Evolutionary conservation across 805 yeast species (phyloP).

Genomic region (Martiniozyma abietophila): DNA sequence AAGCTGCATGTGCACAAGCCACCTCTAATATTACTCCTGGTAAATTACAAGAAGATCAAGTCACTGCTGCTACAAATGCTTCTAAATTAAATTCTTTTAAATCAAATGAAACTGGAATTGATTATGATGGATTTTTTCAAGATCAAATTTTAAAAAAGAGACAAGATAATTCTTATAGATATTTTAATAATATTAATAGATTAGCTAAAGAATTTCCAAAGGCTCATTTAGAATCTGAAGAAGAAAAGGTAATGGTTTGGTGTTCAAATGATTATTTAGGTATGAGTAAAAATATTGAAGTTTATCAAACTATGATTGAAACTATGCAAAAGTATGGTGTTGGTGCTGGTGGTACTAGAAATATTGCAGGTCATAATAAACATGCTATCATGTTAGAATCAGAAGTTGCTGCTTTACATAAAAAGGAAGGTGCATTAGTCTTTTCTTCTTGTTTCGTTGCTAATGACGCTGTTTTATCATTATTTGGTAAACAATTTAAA

Average conservation of each 20-base stretch:
- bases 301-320: slow-evolving; percentile 64
- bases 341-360: slow-evolving; percentile 99
- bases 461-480: slow-evolving; percentile 86
- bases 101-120: slow-evolving; percentile 48
- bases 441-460: slow-evolving; percentile 96
- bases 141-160: slow-evolving; percentile 66
- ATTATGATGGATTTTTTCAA: slow-evolving; percentile 62
- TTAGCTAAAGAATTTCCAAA: slow-evolving; percentile 87
- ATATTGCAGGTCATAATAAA: slow-evolving; percentile 94
- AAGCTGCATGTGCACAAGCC: slow-evolving; percentile 37
- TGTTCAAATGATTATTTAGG: slow-evolving; percentile 97
- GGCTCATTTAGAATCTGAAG: slow-evolving; percentile 72
- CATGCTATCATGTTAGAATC: slow-evolving; percentile 85
- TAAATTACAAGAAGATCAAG: slow-evolving; percentile 22
- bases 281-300: slow-evolving; percentile 75
- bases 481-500: slow-evolving; percentile 84
- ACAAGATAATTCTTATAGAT: slow-evolving; percentile 85
- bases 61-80: slow-evolving; percentile 22
- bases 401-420: slow-evolving; percentile 82
- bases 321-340: slow-evolving; percentile 88
- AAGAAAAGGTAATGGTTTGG: slow-evolving; percentile 94
- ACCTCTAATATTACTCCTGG: slow-evolving; percentile 27
- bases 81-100: slow-evolving; percentile 17
- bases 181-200: slow-evolving; percentile 94
- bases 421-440: slow-evolving; percentile 90